These are phyloP conservation scores for Oryza coarctata DNA, from an alignment of 176 grass and related monocot genomes.

Conservation along the genomic window DNA sequence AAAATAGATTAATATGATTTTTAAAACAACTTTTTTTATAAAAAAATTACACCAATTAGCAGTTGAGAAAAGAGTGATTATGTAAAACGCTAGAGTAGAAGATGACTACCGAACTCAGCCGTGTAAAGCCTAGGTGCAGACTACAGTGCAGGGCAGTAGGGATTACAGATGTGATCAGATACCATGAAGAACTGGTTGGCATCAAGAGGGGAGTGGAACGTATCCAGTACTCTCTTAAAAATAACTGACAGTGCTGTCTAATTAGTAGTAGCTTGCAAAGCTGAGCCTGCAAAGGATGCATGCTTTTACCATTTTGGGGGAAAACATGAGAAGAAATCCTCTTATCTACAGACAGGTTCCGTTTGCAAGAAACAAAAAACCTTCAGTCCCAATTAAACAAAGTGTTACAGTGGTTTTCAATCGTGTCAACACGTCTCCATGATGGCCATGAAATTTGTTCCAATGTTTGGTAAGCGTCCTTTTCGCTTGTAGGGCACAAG, in stretches of 20 bases:
- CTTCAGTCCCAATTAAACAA: background rate
- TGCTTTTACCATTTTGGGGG: slow-evolving; percentile 19
- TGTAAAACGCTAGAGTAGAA: too few species aligned
- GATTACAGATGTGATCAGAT: background rate
- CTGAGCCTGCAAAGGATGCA: background rate
- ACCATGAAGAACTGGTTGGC: background rate
- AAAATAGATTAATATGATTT: too few species aligned
- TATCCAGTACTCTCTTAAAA: background rate
- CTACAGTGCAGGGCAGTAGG: background rate
- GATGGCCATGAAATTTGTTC: slow-evolving; percentile 1
- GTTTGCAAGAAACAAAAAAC: background rate
- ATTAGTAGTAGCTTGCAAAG: background rate
- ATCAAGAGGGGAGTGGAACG: background rate
- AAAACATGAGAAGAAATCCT: background rate
- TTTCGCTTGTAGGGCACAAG: slow-evolving; percentile 37
- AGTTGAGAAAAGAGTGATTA: too few species aligned
- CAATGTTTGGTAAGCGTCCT: slow-evolving; percentile 54
- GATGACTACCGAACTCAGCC: too few species aligned
- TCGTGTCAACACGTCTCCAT: slow-evolving; percentile 25
- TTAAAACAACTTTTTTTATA: too few species aligned
- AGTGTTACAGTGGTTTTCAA: background rate
- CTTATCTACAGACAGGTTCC: background rate
- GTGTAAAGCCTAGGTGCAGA: background rate
- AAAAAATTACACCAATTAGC: too few species aligned
- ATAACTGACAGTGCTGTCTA: background rate